Evolutionary conservation across 352 stramenopile genomes (phyloP).

Genomic region (Pythium angustatum): DNA sequence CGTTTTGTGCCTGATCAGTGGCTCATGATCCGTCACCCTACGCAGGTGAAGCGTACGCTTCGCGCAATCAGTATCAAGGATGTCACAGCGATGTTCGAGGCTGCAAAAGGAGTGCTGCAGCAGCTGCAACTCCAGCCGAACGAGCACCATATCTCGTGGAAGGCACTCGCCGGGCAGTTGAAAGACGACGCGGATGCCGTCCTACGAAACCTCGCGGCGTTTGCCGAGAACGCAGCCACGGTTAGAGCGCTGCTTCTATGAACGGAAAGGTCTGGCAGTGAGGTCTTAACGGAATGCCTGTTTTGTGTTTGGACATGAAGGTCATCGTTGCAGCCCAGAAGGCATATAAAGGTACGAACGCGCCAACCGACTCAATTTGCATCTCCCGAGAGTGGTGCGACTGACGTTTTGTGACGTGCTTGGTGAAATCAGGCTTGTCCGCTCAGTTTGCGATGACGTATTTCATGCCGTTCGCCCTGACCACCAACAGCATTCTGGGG

Average conservation of each 20-base stretch:
- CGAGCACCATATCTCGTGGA: constrained; percentile 81
- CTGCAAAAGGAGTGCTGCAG: constrained; percentile 44
- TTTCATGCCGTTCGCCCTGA: constrained; percentile 84
- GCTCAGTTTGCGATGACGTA: constrained; percentile 85
- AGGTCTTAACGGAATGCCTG: background rate
- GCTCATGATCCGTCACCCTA: background rate
- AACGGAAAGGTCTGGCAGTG: background rate
- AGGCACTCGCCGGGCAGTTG: constrained; percentile 57
- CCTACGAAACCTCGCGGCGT: constrained; percentile 44
- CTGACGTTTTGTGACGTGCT: background rate
- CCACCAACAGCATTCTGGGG: constrained; percentile 75
- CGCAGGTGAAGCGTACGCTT: constrained; percentile 66
- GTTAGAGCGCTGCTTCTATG: constrained; percentile 10
- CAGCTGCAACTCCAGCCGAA: constrained; percentile 43
- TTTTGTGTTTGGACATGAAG: constrained; percentile 5
- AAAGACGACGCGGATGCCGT: constrained; percentile 52
- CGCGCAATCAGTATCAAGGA: constrained; percentile 46
- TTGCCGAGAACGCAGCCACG: constrained; percentile 37
- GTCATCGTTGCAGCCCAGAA: constrained; percentile 65
- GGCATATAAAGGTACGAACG: constrained; percentile 52
- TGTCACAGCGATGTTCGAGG: constrained; percentile 39
- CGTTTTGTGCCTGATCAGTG: too few species aligned
- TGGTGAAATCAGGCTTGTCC: constrained; percentile 31
- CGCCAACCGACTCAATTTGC: background rate
- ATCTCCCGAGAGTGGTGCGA: background rate